Evolutionary conservation across 1,284 basidiomycete species (phyloP).

Genomic region (Apiotrichum mycotoxinovorans): DNA sequence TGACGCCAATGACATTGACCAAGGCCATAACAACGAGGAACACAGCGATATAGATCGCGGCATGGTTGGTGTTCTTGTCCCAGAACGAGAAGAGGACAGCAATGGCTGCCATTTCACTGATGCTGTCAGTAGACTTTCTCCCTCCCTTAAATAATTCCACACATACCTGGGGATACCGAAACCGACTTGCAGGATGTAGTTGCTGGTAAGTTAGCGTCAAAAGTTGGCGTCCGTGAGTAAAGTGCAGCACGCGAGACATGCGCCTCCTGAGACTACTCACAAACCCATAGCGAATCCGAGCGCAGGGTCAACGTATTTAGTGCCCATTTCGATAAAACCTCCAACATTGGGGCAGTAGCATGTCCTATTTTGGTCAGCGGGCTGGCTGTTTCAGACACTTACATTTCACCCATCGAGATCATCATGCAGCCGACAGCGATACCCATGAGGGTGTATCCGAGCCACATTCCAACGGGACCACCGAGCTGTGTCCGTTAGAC

Average conservation of each 20-base stretch:
- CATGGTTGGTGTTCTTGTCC: constrained; percentile 53
- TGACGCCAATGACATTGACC: constrained; percentile 16
- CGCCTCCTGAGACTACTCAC: neutral
- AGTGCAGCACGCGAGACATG: too few relatives aligned
- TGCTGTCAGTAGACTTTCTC: too few relatives aligned
- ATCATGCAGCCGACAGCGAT: constrained; percentile 20
- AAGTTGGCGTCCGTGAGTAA: too few relatives aligned
- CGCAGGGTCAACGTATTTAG: constrained; percentile 58
- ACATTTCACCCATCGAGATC: constrained; percentile 18
- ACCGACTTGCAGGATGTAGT: constrained; percentile 62
- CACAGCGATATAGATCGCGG: constrained; percentile 15
- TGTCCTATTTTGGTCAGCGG: neutral
- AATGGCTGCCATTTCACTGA: constrained; percentile 68
- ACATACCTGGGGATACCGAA: constrained; percentile 13
- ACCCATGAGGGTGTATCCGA: constrained; percentile 28
- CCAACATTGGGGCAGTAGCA: constrained; percentile 17
- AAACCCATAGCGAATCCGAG: constrained; percentile 50
- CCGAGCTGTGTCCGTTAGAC: constrained; percentile 22
- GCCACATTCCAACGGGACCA: constrained; percentile 50
- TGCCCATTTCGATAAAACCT: constrained; percentile 24
- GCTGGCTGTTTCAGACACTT: too few relatives aligned
- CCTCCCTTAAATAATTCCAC: too few relatives aligned
- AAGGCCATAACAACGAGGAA: constrained; percentile 7
- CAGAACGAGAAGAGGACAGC: constrained; percentile 72
- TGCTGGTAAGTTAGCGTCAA: constrained; percentile 31